Percentiles rank a stretch among this genome's conserved stretches.
phyloP scores from a whole-genome alignment of 371 early-diverging fungal genomes.

The Apophysomyces variabilis region DNA sequence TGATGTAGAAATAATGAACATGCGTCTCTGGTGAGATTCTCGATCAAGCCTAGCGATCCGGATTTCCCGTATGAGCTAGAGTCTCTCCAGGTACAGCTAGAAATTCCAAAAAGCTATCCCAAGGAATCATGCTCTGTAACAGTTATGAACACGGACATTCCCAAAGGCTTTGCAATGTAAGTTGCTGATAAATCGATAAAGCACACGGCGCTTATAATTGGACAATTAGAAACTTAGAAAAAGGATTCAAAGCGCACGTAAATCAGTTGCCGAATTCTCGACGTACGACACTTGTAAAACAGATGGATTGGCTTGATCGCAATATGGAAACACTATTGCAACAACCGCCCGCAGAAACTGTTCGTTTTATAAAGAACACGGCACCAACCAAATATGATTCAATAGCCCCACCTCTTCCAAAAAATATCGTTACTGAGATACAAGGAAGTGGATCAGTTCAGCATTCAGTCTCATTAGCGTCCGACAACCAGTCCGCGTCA shows the following conservation, averaged over 20 bases:
- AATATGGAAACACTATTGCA: constrained; percentile 61
- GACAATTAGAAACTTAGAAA: constrained; percentile 44
- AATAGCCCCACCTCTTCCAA: constrained; percentile 24
- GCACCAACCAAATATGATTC: constrained; percentile 8
- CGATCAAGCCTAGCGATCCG: constrained; percentile 68
- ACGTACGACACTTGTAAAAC: constrained; percentile 50
- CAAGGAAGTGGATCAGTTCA: not conserved
- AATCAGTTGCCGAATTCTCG: constrained; percentile 6
- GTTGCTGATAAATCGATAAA: constrained; percentile 3
- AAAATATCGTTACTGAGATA: constrained; percentile 12
- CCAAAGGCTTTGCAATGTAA: constrained; percentile 64
- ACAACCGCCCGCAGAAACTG: constrained; percentile 59
- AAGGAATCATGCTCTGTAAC: constrained; percentile 37
- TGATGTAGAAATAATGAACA: constrained; percentile 24
- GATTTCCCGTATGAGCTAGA: constrained; percentile 80
- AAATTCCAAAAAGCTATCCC: constrained; percentile 56
- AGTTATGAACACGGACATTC: constrained; percentile 70
- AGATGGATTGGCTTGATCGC: constrained; percentile 63
- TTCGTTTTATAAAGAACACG: constrained; percentile 50
- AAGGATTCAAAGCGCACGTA: constrained; percentile 44
- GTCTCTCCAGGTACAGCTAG: constrained; percentile 54
- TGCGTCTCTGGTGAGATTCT: constrained; percentile 41
- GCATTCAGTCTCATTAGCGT: not conserved
- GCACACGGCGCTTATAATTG: not conserved
- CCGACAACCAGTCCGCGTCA: not conserved